These are phyloP conservation scores for Opeltia flavorubescens DNA, from an alignment of 495 filamentous ascomycete genomes.

Conservation along the genomic window DNA sequence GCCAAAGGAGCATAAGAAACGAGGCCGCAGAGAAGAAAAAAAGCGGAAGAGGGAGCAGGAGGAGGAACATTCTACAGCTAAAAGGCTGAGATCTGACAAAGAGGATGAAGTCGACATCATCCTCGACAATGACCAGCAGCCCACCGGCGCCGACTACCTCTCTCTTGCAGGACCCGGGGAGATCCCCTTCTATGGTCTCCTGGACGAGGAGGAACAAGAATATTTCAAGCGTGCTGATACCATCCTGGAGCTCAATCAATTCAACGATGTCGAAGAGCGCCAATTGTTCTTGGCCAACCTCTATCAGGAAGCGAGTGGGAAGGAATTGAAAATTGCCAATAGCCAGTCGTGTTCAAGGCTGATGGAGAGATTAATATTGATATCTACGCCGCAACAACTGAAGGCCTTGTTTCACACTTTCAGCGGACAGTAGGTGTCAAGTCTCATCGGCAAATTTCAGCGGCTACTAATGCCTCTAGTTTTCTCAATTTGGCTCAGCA, in stretches of 20 bases:
- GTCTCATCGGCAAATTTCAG: background rate
- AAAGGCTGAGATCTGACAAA: constrained; percentile 15
- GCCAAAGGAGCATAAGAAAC: constrained; percentile 33
- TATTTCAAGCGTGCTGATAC: constrained; percentile 85
- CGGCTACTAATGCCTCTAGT: constrained; percentile 18
- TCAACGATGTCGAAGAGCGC: constrained; percentile 62
- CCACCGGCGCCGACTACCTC: constrained; percentile 5
- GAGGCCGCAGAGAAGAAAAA: constrained; percentile 16
- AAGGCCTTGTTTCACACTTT: constrained; percentile 76
- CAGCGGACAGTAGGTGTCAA: constrained; percentile 47
- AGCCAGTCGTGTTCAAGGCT: constrained; percentile 89
- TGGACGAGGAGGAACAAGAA: constrained; percentile 80
- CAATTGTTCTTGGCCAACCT: constrained; percentile 71
- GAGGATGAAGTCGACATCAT: constrained; percentile 8
- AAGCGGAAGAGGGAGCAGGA: constrained; percentile 23
- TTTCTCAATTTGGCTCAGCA: constrained; percentile 84
- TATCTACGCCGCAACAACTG: constrained; percentile 67
- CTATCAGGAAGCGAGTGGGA: constrained; percentile 71
- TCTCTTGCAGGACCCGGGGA: constrained; percentile 16
- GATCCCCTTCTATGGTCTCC: constrained; percentile 72
- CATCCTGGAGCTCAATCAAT: constrained; percentile 76
- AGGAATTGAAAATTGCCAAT: constrained; percentile 89
- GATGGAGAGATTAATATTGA: constrained; percentile 76
- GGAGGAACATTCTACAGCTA: constrained; percentile 16
- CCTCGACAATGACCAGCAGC: constrained; percentile 13